phyloP scores from a whole-genome alignment of 2,329 filamentous ascomycete species.

The Colletotrichum simmondsii region DNA sequence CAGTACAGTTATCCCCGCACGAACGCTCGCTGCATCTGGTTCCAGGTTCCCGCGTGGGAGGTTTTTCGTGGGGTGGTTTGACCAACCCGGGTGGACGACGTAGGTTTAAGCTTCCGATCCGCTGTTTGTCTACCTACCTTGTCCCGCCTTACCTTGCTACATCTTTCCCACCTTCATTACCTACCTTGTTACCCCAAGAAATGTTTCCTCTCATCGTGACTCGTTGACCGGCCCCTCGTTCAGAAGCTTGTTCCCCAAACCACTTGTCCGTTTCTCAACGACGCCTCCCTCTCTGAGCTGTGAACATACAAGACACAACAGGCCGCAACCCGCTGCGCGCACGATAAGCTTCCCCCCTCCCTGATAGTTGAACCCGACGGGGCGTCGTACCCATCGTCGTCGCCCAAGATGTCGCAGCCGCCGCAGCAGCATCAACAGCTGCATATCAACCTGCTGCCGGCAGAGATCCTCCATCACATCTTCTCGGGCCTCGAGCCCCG shows the following conservation, averaged over 20 bases:
- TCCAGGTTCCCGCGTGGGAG: neutral
- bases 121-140: neutral
- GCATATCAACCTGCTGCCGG: constrained; percentile 54
- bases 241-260: neutral
- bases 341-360: neutral
- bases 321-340: neutral
- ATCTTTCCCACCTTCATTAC: neutral
- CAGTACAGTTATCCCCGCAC: neutral
- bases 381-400: neutral
- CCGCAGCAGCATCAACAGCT: neutral
- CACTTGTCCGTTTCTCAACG: neutral
- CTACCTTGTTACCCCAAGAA: neutral
- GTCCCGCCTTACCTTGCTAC: neutral
- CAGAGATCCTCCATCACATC: constrained; percentile 73
- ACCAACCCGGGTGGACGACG: constrained; percentile 24
- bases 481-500: constrained; percentile 64
- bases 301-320: neutral
- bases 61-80: neutral
- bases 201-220: neutral
- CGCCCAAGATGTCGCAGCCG: neutral
- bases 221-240: neutral
- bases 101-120: constrained; percentile 29
- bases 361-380: neutral
- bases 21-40: neutral
- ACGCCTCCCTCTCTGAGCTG: neutral